A percentile compares a stretch with the other conserved stretches of the same genome.
phyloP scores from a whole-genome alignment of 2,329 filamentous ascomycete species.

The Chaetomium olivaceum region DNA sequence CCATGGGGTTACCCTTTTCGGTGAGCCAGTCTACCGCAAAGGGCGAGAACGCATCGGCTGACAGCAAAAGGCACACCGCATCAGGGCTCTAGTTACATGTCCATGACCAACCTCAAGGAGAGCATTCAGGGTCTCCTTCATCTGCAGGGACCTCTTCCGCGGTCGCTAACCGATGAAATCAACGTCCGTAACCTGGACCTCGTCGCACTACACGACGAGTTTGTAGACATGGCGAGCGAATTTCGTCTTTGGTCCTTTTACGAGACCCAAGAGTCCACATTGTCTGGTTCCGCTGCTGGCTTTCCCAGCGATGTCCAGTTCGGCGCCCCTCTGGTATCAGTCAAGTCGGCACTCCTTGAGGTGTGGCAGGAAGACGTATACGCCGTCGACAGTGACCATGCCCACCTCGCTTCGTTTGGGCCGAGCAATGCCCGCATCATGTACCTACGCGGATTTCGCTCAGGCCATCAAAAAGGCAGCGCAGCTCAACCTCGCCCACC shows the following conservation, averaged over 20 bases:
- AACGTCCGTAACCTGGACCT: conserved; percentile 53
- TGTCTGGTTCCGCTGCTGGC: conserved; percentile 47
- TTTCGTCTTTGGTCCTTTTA: conserved; percentile 64
- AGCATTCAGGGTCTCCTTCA: conserved; percentile 56
- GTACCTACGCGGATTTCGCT: conserved; percentile 43
- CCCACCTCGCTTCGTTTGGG: conserved; percentile 57
- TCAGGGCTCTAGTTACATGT: conserved; percentile 63
- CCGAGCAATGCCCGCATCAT: conserved; percentile 51
- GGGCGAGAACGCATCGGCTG: conserved; percentile 7
- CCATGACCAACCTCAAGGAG: conserved; percentile 55
- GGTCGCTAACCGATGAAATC: conserved; percentile 52
- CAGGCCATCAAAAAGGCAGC: conserved; percentile 43
- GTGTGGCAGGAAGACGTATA: conserved; percentile 54
- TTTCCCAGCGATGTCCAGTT: conserved; percentile 53
- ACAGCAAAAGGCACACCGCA: conserved; percentile 55
- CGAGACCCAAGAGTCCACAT: conserved; percentile 60
- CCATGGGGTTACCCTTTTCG: conserved; percentile 62
- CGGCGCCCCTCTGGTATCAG: conserved; percentile 59
- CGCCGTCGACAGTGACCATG: conserved; percentile 56
- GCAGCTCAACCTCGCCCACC: conserved; percentile 37
- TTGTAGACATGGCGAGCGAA: conserved; percentile 58
- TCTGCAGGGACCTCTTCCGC: conserved; percentile 52
- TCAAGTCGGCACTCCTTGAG: conserved; percentile 55
- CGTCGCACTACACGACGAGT: conserved; percentile 54
- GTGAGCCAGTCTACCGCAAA: conserved; percentile 39